These are phyloP conservation scores for Francoa sonchifolia DNA, from an alignment of 441 rosid species.

Conservation along the genomic window DNA sequence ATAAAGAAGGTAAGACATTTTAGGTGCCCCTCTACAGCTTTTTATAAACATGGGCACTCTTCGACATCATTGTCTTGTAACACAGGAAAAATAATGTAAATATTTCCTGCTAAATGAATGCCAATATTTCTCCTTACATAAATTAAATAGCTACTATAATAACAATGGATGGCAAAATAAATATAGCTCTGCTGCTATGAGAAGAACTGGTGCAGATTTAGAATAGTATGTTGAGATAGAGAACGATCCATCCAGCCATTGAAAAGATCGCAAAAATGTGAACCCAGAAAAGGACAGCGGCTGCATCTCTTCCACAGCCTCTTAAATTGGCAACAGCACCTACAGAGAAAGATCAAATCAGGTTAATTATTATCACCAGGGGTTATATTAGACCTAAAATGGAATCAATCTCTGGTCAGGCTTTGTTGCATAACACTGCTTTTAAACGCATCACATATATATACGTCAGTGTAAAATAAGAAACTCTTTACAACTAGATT, in stretches of 20 bases:
- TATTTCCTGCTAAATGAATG: no score
- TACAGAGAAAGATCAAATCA: conserved; percentile 8
- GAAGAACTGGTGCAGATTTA: conserved; percentile 22
- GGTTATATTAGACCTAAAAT: no score
- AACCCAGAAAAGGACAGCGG: conserved; percentile 92
- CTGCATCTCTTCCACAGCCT: conserved; percentile 94
- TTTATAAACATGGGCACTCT: background rate
- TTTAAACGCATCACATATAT: no score
- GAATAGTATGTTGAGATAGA: conserved; percentile 72
- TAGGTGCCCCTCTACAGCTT: background rate
- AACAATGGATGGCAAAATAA: background rate
- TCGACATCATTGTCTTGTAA: no score
- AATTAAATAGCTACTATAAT: no score
- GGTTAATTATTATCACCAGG: background rate
- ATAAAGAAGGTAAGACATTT: background rate
- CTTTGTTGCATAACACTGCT: no score
- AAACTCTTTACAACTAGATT: no score
- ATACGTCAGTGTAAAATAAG: no score
- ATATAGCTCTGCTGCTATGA: no score
- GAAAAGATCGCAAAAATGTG: conserved; percentile 84
- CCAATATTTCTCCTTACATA: no score
- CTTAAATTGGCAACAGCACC: conserved; percentile 93
- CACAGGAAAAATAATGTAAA: no score
- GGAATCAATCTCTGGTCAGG: no score
- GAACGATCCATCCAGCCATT: conserved; percentile 87